Base-by-base conservation (phyloP, 768 basidiomycete genomes). In the Hydnomerulius pinastri region DNA sequence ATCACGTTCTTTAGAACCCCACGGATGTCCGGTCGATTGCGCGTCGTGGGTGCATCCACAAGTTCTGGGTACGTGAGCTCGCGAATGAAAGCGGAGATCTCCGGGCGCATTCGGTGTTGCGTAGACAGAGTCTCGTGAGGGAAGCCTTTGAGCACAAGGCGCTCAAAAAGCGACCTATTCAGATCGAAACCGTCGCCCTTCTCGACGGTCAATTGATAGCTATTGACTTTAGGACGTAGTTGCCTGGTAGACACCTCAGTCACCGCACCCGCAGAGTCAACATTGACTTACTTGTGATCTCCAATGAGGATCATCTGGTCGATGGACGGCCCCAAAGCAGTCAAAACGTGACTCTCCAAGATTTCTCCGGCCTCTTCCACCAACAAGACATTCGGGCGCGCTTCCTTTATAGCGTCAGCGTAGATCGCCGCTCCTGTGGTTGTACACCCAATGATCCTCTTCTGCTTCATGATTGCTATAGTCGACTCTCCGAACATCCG, bases 291-390 rank as follows among this genome's bases (percentile, higher is more conserved):
- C 86, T 87, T 81, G 63, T 88, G 86, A 56, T 88, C 86, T 0
- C 86, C 86, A 21, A 88, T 88, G 15, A 88, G 70, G 50, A 87
- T 79, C 46, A 87, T 61, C 25, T 86, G 83, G 5, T 72, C 65
- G 1, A 77, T 79, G 1, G 70, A 54, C 8, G 53, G 50, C 0
- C 77, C 74, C n/a, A 87, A 62, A 0, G 86, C 77, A 0, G 83
- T 85, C 40, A 88, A 53, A 23, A 86, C 67, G 55, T 88, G 86
- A 49, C 81, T 82, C 61, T 87, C 84, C 12, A 88, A 57, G 32
- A 87, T 87, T 57, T 88, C 86, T 5, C 86, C 86, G 0, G 86
- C 86, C 64, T 88, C 86, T 60, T 88, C 86, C 1, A 87, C 83
- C 1, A 88, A 67, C 5, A 88, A 64, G 0, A 87, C 75, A 11